These are phyloP conservation scores for Asterionellopsis glacialis DNA, from an alignment of 108 stramenopile species.

Conservation along the genomic window DNA sequence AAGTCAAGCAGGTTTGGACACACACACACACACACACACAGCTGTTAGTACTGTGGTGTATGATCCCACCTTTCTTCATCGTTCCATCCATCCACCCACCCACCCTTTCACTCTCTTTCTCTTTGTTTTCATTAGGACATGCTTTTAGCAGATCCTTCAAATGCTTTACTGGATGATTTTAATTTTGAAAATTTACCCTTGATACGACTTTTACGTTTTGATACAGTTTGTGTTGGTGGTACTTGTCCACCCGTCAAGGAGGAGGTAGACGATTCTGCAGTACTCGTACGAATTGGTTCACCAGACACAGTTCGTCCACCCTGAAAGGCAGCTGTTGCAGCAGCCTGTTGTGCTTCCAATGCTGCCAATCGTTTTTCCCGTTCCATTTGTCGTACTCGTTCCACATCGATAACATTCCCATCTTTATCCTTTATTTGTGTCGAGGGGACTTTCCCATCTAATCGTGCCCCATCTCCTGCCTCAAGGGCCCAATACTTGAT, in stretches of 20 bases:
- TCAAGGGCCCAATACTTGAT: conserved; percentile 86
- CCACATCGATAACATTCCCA: conserved; percentile 75
- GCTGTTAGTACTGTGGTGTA: too few relatives aligned
- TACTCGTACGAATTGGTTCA: too few relatives aligned
- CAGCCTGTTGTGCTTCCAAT: conserved; percentile 24
- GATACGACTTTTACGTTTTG: conserved; percentile 71
- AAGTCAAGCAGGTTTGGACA: too few relatives aligned
- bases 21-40: too few relatives aligned
- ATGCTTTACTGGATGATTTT: conserved; percentile 46
- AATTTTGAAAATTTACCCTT: conserved; percentile 74
- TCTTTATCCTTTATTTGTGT: conserved; percentile 63
- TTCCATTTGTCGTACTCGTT: conserved; percentile 70
- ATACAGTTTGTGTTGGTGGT: conserved; percentile 11
- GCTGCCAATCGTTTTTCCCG: conserved; percentile 63
- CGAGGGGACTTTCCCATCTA: conserved; percentile 76
- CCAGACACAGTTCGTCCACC: too few relatives aligned
- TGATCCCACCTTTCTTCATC: too few relatives aligned
- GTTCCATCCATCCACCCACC: too few relatives aligned
- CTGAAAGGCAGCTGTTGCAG: conserved; percentile 3
- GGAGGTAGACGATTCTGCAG: too few relatives aligned
- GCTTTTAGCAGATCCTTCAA: conserved; percentile 57
- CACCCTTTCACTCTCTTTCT: too few relatives aligned
- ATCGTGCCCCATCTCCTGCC: conserved; percentile 67
- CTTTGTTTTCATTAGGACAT: too few relatives aligned
- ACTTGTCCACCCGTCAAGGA: too few relatives aligned